These are phyloP conservation scores for Bretschneidera sinensis DNA, from an alignment of 345 rosid genomes.

Conservation along the genomic window DNA sequence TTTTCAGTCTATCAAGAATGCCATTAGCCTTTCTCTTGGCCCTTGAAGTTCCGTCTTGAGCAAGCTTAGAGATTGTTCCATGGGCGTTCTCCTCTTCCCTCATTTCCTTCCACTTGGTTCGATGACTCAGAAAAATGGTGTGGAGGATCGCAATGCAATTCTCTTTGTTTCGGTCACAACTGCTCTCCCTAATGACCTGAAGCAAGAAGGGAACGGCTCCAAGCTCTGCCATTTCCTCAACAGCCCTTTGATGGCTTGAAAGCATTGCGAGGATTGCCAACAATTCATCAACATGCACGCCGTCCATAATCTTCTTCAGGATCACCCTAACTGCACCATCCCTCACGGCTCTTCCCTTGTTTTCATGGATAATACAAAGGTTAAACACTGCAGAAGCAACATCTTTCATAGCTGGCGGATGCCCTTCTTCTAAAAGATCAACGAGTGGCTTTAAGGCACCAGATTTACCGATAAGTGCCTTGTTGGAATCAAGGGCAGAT, in stretches of 20 bases:
- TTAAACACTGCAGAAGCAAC: conserved; percentile 91
- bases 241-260: conserved; percentile 65
- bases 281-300: conserved; percentile 69
- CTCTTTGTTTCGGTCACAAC: conserved; percentile 81
- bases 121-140: conserved; percentile 62
- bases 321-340: conserved; percentile 82
- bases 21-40: conserved; percentile 90
- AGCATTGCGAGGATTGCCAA: conserved; percentile 84
- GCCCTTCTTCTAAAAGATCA: conserved; percentile 75
- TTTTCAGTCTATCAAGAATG: conserved; percentile 70
- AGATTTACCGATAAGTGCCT: conserved; percentile 65
- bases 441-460: conserved; percentile 75
- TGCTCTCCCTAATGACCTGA: conserved; percentile 55
- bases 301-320: conserved; percentile 53
- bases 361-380: conserved; percentile 72
- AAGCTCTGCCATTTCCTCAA: conserved; percentile 68
- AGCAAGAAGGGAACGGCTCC: conserved; percentile 77
- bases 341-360: conserved; percentile 71
- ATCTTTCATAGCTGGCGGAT: conserved; percentile 73
- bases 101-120: conserved; percentile 69
- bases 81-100: conserved; percentile 67
- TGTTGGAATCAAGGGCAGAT: conserved; percentile 85
- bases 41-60: conserved; percentile 79
- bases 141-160: conserved; percentile 73
- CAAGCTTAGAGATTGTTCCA: conserved; percentile 74